Conservation (phyloP, 169 alveolate genomes). For the Amoebophrya sp. region DNA sequence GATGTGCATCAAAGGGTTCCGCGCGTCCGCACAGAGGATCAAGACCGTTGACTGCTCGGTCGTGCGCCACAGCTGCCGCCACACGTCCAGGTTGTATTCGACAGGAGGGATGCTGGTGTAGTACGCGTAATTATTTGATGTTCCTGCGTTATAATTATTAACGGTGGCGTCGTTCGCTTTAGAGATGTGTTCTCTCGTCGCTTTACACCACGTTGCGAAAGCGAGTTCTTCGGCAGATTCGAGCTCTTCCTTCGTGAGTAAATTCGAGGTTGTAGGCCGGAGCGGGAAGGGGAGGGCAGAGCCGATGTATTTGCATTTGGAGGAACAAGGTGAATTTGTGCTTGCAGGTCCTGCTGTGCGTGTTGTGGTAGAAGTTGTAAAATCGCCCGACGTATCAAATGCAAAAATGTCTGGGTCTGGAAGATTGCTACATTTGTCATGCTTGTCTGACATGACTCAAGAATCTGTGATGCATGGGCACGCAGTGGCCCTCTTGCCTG, state of each 20-base stretch:
- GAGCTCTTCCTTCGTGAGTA: not conserved
- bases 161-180: not conserved
- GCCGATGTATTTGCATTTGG: no score
- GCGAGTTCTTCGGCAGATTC: not conserved
- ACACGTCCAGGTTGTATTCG: not conserved
- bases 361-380: no score
- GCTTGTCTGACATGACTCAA: no score
- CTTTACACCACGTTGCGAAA: not conserved
- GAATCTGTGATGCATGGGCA: no score
- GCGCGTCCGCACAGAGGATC: not conserved
- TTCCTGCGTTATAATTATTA: not conserved
- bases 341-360: no score
- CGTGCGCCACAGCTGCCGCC: slow-evolving; percentile 9
- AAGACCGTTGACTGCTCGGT: not conserved
- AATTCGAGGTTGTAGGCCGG: not conserved
- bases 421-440: no score
- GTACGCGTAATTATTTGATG: not conserved
- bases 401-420: no score
- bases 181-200: not conserved
- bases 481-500: no score
- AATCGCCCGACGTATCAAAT: no score
- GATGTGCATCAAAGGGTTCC: not conserved
- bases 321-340: no score
- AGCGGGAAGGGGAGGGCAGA: not conserved
- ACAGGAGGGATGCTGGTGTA: not conserved